phyloP scores from a whole-genome alignment of 2,329 filamentous ascomycete genomes.

The Lasiodiplodia citricola region DNA sequence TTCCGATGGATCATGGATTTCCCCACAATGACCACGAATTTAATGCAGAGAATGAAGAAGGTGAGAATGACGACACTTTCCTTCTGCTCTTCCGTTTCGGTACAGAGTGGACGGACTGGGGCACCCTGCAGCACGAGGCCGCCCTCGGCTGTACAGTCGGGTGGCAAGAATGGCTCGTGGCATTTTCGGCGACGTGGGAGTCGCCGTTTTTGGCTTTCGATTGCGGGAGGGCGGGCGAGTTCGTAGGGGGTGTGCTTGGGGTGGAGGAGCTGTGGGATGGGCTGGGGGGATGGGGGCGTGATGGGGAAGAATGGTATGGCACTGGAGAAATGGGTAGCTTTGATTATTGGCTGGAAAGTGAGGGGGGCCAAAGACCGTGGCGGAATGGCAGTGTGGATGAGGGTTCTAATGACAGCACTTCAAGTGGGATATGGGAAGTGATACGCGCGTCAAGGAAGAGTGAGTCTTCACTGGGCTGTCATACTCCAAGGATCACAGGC shows the following conservation, averaged over 20 bases:
- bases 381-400: too few species aligned
- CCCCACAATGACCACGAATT: neutral
- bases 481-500: too few species aligned
- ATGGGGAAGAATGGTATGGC: neutral
- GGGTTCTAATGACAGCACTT: too few species aligned
- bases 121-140: conserved; percentile 18
- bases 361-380: too few species aligned
- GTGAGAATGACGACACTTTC: neutral
- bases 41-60: neutral
- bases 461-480: too few species aligned
- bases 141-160: conserved; percentile 4
- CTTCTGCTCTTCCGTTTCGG: neutral
- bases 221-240: neutral
- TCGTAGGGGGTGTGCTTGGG: neutral
- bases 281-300: neutral
- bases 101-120: conserved; percentile 18
- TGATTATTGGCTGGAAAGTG: too few species aligned
- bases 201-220: conserved; percentile 1
- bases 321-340: neutral
- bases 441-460: too few species aligned
- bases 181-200: conserved; percentile 4
- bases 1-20: too few species aligned
- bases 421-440: too few species aligned
- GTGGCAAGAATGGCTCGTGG: conserved; percentile 19
- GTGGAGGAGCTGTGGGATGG: neutral